Evolutionary conservation across 2,329 filamentous ascomycete genomes (phyloP), one percentile per base, ranked within the genome.

Genomic region (Graphilbum ipis-grandicollis): DNA sequence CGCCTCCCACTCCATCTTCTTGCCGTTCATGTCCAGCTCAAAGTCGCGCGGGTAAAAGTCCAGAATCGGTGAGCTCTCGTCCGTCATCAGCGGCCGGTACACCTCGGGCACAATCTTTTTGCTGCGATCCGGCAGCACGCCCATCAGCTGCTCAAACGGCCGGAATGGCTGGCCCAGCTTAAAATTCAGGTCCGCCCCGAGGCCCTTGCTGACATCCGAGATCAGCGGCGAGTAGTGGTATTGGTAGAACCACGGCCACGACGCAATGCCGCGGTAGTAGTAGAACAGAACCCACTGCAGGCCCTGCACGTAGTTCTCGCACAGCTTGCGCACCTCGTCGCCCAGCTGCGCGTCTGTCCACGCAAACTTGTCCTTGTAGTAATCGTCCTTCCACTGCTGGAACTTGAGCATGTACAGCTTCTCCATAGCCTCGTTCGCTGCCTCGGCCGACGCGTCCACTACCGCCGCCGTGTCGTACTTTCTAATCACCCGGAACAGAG

Each of bases 1-100:
- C 21, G 90, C 90, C 54, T 98, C 90, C 90, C 90, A 98, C 44
- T 98, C 92, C 80, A 93, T 92, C 62, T 93, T 98, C 64, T 98
- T 98, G 41, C 90, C 92, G 48, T 98, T 96, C 90, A 98, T 96
- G 53, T 98, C 92, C 30, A 98, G 66, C 46, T 92, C 84, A 50
- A 98, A 98, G 49, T 98, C 90, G 48, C 88, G 73, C 3, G 90
- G 90, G 50, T 98, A 98, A 54, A 98, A 98, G 53, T 98, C 90
- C 50, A 93, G 80, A 53, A 98, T 98, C 2, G 90, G 85, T 14
- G 88, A 96, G 14, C 80, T 71, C 2, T 79, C 68, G 38, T 81
- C 81, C 2, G 84, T 94, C 90, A 98, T 98, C 34, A 98, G 65
- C 19, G 83, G 75, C 57, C 90, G 83, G 56, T 93, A 96, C 4